Evolutionary conservation across 176 grass and related monocot genomes (phyloP).

Genomic region (Tillandsia leiboldiana): DNA sequence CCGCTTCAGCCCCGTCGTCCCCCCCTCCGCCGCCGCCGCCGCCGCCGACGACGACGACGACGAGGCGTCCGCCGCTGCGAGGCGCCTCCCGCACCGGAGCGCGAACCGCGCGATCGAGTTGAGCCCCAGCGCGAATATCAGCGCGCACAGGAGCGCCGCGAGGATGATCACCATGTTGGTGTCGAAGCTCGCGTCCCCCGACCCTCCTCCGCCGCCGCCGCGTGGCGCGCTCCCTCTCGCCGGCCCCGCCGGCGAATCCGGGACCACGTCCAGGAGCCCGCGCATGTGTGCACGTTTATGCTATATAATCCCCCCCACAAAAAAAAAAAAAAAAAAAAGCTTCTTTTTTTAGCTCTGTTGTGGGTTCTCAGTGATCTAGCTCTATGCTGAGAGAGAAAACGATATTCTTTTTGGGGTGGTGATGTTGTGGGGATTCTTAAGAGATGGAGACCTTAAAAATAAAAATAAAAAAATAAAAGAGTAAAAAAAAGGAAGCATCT

Average conservation of each 20-base stretch:
- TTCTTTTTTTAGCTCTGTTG: not conserved
- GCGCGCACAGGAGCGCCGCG: slow-evolving; percentile 53
- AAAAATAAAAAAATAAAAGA: not conserved
- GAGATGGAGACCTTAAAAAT: slow-evolving; percentile 9
- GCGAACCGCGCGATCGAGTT: slow-evolving; percentile 53
- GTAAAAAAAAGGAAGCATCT: not conserved
- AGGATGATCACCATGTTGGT: slow-evolving; percentile 66
- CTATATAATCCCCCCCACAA: not conserved
- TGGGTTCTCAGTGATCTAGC: too few relatives aligned
- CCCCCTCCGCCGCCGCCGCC: not conserved
- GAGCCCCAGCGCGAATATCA: slow-evolving; percentile 49
- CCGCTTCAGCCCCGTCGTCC: slow-evolving; percentile 29
- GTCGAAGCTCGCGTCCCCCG: slow-evolving; percentile 25
- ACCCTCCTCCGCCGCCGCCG: not conserved
- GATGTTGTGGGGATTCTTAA: slow-evolving; percentile 25
- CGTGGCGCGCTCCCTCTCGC: not conserved
- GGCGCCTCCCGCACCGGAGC: slow-evolving; percentile 31
- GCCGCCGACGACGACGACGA: not conserved
- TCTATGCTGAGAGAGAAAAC: not conserved
- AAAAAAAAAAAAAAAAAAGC: not conserved
- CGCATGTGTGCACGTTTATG: slow-evolving; percentile 7
- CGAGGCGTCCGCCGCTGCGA: slow-evolving; percentile 22
- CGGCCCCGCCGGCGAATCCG: not conserved
- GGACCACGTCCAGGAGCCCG: not conserved
- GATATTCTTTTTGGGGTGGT: slow-evolving; percentile 3